Conservation (phyloP, 129 eudicot genomes). For the Lonicera japonica region DNA sequence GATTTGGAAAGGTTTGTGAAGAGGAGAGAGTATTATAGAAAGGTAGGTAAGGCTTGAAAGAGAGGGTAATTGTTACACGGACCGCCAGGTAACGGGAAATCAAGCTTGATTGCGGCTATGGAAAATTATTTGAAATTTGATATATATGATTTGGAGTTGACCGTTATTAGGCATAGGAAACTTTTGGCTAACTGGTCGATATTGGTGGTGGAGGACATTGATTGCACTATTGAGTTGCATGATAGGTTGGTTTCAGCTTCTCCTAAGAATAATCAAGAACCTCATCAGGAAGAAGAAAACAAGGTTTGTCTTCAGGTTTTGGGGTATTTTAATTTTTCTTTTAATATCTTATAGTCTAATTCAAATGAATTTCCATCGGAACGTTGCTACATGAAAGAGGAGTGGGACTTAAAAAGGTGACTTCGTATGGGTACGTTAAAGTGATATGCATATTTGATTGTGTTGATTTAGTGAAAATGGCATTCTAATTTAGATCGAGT, state of each 20-base stretch:
- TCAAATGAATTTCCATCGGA: too few relatives aligned
- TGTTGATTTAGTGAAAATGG: too few relatives aligned
- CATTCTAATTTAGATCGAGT: too few relatives aligned
- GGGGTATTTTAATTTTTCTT: too few relatives aligned
- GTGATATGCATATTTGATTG: too few relatives aligned
- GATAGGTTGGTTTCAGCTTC: constrained; percentile 6
- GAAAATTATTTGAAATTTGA: constrained; percentile 63
- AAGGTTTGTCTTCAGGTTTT: constrained; percentile 11
- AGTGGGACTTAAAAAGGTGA: too few relatives aligned
- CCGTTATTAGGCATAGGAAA: constrained; percentile 31
- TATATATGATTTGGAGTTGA: constrained; percentile 63
- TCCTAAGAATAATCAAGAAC: background rate
- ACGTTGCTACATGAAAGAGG: too few relatives aligned
- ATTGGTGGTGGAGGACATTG: constrained; percentile 51
- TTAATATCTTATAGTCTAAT: too few relatives aligned
- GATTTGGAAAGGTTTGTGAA: constrained; percentile 58
- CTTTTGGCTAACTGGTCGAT: constrained; percentile 35
- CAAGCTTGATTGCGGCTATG: constrained; percentile 68
- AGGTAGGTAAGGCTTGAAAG: constrained; percentile 76
- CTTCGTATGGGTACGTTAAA: too few relatives aligned
- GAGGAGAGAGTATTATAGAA: constrained; percentile 48
- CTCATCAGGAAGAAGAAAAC: constrained; percentile 16
- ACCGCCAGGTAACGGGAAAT: constrained; percentile 68
- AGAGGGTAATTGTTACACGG: constrained; percentile 71
- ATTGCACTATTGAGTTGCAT: constrained; percentile 33